Conservation (phyloP, 2,329 filamentous ascomycete species). For the Chaetomiaceae sp. region DNA sequence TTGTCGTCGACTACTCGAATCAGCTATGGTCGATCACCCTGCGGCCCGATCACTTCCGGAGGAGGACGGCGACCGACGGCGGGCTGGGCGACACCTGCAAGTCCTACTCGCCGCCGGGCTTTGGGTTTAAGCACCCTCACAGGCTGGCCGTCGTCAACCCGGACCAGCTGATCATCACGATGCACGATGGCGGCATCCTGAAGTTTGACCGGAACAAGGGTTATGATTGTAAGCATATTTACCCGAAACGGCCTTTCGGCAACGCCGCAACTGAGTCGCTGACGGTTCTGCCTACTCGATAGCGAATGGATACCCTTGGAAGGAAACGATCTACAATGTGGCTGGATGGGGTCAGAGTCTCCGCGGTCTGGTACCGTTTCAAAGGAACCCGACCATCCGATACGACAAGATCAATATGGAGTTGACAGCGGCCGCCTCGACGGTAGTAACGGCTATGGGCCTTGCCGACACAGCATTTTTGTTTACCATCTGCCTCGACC, state of each 20-base stretch:
- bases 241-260: neutral
- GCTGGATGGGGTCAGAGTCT: conserved; percentile 67
- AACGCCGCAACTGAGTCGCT: conserved; percentile 3
- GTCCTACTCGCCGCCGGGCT: conserved; percentile 64
- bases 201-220: conserved; percentile 58
- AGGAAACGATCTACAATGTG: conserved; percentile 67
- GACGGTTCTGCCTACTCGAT: conserved; percentile 5
- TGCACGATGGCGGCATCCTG: conserved; percentile 74
- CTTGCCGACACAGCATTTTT: conserved; percentile 48
- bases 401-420: conserved; percentile 63
- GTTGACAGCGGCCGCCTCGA: conserved; percentile 61
- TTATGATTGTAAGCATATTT: conserved; percentile 44
- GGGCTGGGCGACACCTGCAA: conserved; percentile 74
- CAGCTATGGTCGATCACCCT: conserved; percentile 81
- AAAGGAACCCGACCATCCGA: conserved; percentile 57
- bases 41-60: conserved; percentile 75
- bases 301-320: conserved; percentile 46
- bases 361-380: conserved; percentile 62
- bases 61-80: conserved; percentile 62
- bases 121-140: conserved; percentile 75
- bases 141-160: conserved; percentile 70
- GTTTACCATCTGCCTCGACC: conserved; percentile 84
- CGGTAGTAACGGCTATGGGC: conserved; percentile 49
- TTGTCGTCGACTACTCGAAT: conserved; percentile 72
- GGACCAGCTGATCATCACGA: conserved; percentile 71